Evolutionary conservation across 371 early-diverging fungal species (phyloP).

Genomic region (Mortierella polycephala): DNA sequence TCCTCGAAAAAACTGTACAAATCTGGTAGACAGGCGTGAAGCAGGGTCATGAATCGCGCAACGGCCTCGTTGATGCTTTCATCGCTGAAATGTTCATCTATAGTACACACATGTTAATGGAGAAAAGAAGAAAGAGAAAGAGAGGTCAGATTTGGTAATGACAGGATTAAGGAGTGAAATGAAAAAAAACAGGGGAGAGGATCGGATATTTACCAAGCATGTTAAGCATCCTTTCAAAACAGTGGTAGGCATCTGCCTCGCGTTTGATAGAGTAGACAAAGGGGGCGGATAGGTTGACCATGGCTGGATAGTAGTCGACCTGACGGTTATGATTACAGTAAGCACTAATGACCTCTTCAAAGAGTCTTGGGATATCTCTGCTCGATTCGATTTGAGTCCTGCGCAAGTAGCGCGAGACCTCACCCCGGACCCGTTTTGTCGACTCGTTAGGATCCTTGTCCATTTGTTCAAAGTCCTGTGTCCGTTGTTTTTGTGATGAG

Average conservation of each 20-base stretch:
- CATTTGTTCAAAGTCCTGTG: constrained; percentile 74
- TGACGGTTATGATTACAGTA: constrained; percentile 80
- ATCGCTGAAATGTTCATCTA: constrained; percentile 67
- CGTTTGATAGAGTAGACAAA: constrained; percentile 76
- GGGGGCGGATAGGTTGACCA: constrained; percentile 83
- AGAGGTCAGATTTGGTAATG: not conserved
- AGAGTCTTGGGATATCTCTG: constrained; percentile 25
- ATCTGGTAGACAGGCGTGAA: constrained; percentile 77
- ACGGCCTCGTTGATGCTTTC: constrained; percentile 65
- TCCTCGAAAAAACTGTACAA: constrained; percentile 71
- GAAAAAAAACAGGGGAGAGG: not conserved
- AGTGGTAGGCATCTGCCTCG: constrained; percentile 83
- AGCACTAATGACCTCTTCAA: constrained; percentile 85
- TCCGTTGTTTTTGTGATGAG: constrained; percentile 66
- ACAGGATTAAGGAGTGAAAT: not conserved
- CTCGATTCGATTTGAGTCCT: constrained; percentile 15
- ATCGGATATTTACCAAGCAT: constrained; percentile 62
- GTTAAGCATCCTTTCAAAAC: constrained; percentile 77
- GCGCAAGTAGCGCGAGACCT: constrained; percentile 76
- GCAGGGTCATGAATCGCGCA: constrained; percentile 80
- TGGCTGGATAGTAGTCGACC: constrained; percentile 76
- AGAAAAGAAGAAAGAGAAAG: constrained; percentile 9
- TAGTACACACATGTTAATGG: not conserved
- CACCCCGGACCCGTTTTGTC: constrained; percentile 85
- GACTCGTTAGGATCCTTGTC: constrained; percentile 79